phyloP scores from a whole-genome alignment of 2,329 filamentous ascomycete species.

The Lachnellula hyalina region DNA sequence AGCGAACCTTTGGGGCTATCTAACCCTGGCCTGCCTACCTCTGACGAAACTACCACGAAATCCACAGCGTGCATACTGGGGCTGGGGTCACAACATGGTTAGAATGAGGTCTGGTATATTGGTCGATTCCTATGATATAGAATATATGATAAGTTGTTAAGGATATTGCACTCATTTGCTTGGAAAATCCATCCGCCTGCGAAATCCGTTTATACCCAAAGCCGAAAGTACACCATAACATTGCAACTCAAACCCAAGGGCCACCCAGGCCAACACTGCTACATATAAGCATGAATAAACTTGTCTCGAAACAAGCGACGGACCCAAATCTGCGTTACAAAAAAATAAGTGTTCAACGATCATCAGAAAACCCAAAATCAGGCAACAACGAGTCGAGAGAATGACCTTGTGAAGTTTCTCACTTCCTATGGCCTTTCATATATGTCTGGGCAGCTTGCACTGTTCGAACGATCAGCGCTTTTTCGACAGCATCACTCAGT shows the following conservation, averaged over 20 bases:
- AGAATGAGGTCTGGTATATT: background rate
- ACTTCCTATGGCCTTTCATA: conserved; percentile 1
- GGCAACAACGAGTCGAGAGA: background rate
- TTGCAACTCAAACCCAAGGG: background rate
- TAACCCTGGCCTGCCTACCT: background rate
- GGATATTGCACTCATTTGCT: background rate
- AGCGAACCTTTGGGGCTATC: background rate
- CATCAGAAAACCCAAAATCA: background rate
- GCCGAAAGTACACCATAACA: background rate
- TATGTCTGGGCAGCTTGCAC: conserved; percentile 7
- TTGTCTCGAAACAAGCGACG: background rate
- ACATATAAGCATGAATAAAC: background rate
- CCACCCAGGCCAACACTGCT: background rate
- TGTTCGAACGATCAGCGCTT: conserved; percentile 1
- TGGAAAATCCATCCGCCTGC: background rate
- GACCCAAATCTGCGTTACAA: background rate
- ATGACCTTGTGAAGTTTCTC: background rate
- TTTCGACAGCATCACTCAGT: background rate
- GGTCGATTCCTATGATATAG: background rate
- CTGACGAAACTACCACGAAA: background rate
- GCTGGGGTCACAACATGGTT: background rate
- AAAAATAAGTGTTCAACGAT: background rate
- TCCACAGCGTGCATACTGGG: background rate
- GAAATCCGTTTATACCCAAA: background rate
- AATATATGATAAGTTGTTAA: background rate